Conservation (phyloP, 306 rosid species). For the Echinosophora koreensis region DNA sequence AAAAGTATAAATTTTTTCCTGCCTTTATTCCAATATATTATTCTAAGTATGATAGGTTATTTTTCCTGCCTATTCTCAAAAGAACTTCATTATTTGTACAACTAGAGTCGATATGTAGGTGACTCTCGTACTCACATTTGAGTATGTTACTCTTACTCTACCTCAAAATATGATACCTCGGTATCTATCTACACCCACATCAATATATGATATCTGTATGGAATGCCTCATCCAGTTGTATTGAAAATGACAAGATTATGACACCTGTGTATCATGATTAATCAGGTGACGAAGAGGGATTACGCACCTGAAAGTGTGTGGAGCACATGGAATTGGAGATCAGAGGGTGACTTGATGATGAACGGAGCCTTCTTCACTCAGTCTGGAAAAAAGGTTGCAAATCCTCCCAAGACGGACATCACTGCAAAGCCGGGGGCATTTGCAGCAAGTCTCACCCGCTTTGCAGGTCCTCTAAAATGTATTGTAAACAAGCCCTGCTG, state of each 20-base stretch:
- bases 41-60: not conserved
- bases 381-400: conserved; percentile 25
- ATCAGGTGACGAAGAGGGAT: conserved; percentile 70
- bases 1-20: not conserved
- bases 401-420: conserved; percentile 4
- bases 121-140: too few species aligned
- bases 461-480: conserved; percentile 62
- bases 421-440: conserved; percentile 50
- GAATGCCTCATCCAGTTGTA: not conserved
- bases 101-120: too few species aligned
- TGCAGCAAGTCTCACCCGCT: conserved; percentile 56
- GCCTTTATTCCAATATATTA: not conserved
- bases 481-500: conserved; percentile 47
- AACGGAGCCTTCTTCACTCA: conserved; percentile 56
- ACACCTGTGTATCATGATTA: conserved; percentile 1
- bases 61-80: not conserved
- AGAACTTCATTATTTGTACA: too few species aligned
- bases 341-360: conserved; percentile 60
- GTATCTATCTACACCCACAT: too few species aligned
- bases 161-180: too few species aligned
- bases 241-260: not conserved
- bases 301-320: conserved; percentile 55
- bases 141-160: too few species aligned
- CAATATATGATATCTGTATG: too few species aligned
- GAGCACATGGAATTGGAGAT: conserved; percentile 67